Base-by-base conservation (phyloP, 2,329 filamentous ascomycete species). In the Cordyceps fumosorosea region DNA sequence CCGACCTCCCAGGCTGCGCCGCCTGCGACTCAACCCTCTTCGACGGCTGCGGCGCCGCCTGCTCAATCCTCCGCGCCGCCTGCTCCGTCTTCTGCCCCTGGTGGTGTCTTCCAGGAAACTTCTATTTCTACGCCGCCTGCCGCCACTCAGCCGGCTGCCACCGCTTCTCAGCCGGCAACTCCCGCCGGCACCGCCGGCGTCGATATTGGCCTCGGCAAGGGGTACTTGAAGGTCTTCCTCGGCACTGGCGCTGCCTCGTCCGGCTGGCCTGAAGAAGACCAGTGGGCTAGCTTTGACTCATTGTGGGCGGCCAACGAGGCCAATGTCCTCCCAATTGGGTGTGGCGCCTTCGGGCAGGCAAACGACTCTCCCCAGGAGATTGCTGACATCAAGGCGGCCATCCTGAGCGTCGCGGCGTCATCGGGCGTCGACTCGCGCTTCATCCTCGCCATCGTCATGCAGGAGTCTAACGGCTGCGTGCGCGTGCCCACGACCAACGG, bases 401-500 rank as follows among this genome's bases (percentile, higher is more conserved):
- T 79, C 61, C 60, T 71, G 50, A 48, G 63, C 11, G 71, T 76
- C 12, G 67, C 75, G 7, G 54, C 56, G 20, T 56, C 63, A 2
- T 66, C 68, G 0, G 64, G 67, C 12, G 66, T 79, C 45, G 76
- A 78, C 62, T 62, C 68, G 29, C 75, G 77, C 59, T 76, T 77
- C 64, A 76, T 80, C 64, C 69, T 79, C 18, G 73, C 76, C n/a
- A 68, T 79, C 62, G 65, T 79, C 32, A 72, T 79, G 70, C 77
- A 79, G 65, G 77, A 80, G 66, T 76, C 72, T 64, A 73, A 72
- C 62, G 77, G 77, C 47, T 78, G 77, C 67, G 76, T 79, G 12
- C 75, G 77, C 37, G 76, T 71, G 16, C 69, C 67, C 0, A 77
- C 75, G 16, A 77, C 75, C 47, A 67, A 73, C 69, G 71, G 77